Percentiles rank a stretch among this genome's conserved stretches.
phyloP scores from a whole-genome alignment of 2,329 filamentous ascomycete species.

The Fusarium longipes region DNA sequence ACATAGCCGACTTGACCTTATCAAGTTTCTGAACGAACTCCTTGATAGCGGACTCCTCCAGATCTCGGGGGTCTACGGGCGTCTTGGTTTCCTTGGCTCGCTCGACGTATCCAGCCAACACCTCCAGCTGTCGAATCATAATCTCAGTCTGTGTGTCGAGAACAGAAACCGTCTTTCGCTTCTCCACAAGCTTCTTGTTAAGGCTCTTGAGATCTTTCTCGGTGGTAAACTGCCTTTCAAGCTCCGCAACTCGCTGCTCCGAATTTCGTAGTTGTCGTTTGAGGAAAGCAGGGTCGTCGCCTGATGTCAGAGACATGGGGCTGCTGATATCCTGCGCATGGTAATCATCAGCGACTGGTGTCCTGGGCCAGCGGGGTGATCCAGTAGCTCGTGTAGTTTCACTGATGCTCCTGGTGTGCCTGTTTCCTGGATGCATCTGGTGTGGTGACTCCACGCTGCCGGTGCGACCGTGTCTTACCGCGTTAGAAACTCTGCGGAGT shows the following conservation, averaged over 20 bases:
- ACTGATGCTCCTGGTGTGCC: constrained; percentile 72
- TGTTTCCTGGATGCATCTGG: constrained; percentile 55
- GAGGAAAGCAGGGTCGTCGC: constrained; percentile 74
- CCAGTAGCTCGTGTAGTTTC: constrained; percentile 72
- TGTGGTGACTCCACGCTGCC: constrained; percentile 75
- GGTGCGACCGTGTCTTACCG: constrained; percentile 90
- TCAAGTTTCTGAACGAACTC: constrained; percentile 84
- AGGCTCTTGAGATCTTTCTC: constrained; percentile 77
- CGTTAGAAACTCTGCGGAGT: constrained; percentile 89
- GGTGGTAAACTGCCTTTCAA: constrained; percentile 79
- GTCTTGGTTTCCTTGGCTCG: constrained; percentile 85
- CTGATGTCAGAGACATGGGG: constrained; percentile 72
- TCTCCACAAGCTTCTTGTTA: constrained; percentile 89
- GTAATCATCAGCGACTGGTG: constrained; percentile 69
- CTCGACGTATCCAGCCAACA: constrained; percentile 88
- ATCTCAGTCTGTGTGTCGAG: constrained; percentile 95
- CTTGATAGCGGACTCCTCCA: constrained; percentile 92
- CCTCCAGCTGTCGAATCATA: constrained; percentile 90
- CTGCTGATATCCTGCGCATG: constrained; percentile 74
- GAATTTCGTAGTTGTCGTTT: constrained; percentile 83
- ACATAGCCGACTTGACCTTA: constrained; percentile 69
- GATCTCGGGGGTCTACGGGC: constrained; percentile 80
- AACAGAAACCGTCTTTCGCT: constrained; percentile 94
- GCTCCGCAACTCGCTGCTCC: constrained; percentile 85
- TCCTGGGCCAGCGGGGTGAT: constrained; percentile 77